Conservation (phyloP, 2,329 filamentous ascomycete genomes). For the Beauveria varroae region DNA sequence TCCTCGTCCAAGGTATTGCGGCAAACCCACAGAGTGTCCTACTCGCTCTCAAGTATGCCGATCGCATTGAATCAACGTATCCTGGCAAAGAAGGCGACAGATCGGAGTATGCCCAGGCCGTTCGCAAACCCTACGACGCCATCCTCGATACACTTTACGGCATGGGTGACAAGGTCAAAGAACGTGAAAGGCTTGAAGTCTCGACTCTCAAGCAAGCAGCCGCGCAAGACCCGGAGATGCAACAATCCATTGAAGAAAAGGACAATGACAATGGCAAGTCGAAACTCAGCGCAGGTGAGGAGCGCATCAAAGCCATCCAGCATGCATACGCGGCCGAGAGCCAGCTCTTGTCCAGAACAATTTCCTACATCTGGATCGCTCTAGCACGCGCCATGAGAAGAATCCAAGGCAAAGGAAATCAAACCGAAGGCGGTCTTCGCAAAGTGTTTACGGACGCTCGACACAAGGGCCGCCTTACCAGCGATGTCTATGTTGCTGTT, state of each 20-base stretch:
- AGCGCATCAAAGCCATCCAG: constrained; percentile 53
- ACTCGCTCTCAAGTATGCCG: constrained; percentile 80
- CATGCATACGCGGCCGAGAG: constrained; percentile 66
- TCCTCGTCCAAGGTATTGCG: constrained; percentile 72
- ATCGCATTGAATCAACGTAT: constrained; percentile 74
- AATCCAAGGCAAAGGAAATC: constrained; percentile 73
- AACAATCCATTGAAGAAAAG: constrained; percentile 34
- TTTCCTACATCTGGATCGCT: constrained; percentile 93
- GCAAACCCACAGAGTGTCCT: constrained; percentile 93
- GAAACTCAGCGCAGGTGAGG: constrained; percentile 53
- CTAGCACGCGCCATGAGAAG: constrained; percentile 90
- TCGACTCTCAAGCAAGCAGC: constrained; percentile 48
- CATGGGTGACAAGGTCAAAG: constrained; percentile 66
- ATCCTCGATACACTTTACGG: constrained; percentile 84
- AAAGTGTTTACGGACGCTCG: constrained; percentile 86
- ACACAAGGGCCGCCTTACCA: constrained; percentile 78
- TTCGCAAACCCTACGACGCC: constrained; percentile 76
- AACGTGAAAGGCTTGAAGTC: constrained; percentile 52
- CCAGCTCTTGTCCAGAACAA: constrained; percentile 69
- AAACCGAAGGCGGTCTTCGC: constrained; percentile 66
- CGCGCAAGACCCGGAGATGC: constrained; percentile 27
- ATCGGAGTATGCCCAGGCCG: constrained; percentile 66
- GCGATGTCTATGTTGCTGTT: constrained; percentile 89
- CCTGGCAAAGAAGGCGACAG: constrained; percentile 71
- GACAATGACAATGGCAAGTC: constrained; percentile 41